Evolutionary conservation across 2,329 filamentous ascomycete genomes (phyloP).

Genomic region (Gnomoniopsis smithogilvyi): DNA sequence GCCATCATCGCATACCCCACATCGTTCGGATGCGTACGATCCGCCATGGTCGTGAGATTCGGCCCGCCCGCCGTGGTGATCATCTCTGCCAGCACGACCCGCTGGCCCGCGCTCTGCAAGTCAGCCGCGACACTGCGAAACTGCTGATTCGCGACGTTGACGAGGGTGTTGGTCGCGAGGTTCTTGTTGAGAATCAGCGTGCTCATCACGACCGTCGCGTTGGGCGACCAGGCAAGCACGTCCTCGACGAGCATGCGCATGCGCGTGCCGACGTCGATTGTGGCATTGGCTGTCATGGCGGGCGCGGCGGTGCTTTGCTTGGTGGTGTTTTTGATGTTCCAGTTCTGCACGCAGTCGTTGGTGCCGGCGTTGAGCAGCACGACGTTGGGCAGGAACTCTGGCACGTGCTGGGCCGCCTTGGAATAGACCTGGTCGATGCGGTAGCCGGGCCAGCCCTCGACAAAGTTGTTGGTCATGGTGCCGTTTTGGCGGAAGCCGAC

Average conservation of each 20-base stretch:
- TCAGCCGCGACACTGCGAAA: constrained; percentile 25
- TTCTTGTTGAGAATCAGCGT: constrained; percentile 31
- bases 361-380: constrained; percentile 41
- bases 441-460: constrained; percentile 42
- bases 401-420: constrained; percentile 31
- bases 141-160: constrained; percentile 32
- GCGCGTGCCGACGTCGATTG: constrained; percentile 25
- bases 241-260: constrained; percentile 34
- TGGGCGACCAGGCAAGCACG: constrained; percentile 29
- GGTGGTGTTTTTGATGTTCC: constrained; percentile 23
- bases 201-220: constrained; percentile 34
- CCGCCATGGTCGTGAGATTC: constrained; percentile 29
- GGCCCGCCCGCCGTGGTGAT: constrained; percentile 28
- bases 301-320: neutral
- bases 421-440: constrained; percentile 36
- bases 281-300: constrained; percentile 11
- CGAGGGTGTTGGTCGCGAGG: constrained; percentile 23
- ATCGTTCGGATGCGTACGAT: constrained; percentile 37
- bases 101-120: constrained; percentile 27
- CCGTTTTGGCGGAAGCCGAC: constrained; percentile 37
- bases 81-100: constrained; percentile 40
- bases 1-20: constrained; percentile 41
- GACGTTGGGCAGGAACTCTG: constrained; percentile 34
- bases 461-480: constrained; percentile 37
- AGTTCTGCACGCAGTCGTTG: constrained; percentile 37